Conservation (phyloP, 1,139 yeast genomes). For the Sugiyamaella xylanicola region DNA sequence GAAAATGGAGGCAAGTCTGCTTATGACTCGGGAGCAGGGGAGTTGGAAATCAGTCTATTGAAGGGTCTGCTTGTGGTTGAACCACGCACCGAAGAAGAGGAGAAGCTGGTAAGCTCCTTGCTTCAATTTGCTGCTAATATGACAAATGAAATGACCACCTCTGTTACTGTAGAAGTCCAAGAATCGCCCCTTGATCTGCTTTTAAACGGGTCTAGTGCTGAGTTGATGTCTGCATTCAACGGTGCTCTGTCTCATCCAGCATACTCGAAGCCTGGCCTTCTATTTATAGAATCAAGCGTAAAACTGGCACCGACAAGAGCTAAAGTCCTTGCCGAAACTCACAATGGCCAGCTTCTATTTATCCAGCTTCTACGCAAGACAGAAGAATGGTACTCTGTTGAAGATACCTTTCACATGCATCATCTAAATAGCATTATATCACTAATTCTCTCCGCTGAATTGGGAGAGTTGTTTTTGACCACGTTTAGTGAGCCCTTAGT, state of each 20-base stretch:
- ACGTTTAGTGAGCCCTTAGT: constrained; percentile 21
- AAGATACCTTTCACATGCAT: constrained; percentile 19
- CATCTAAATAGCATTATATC: constrained; percentile 23
- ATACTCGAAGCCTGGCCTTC: constrained; percentile 18
- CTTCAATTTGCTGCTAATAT: constrained; percentile 32
- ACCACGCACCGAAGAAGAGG: constrained; percentile 15
- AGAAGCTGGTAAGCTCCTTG: constrained; percentile 23
- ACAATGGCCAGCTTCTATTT: constrained; percentile 24
- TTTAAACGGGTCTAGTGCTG: neutral
- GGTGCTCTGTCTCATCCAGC: constrained; percentile 5
- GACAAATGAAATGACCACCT: constrained; percentile 19
- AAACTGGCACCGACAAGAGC: constrained; percentile 1
- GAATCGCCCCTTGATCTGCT: constrained; percentile 11
- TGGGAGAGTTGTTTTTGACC: constrained; percentile 22
- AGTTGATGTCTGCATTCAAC: neutral
- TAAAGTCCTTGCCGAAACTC: neutral
- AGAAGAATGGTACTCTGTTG: constrained; percentile 28
- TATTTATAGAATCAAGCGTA: constrained; percentile 19
- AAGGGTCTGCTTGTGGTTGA: constrained; percentile 6
- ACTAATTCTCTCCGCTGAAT: constrained; percentile 22
- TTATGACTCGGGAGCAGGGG: constrained; percentile 24
- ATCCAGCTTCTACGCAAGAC: constrained; percentile 26
- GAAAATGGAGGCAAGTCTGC: constrained; percentile 27
- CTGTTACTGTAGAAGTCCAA: neutral
- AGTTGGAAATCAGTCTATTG: constrained; percentile 1